These are phyloP conservation scores for Thinopyrum elongatum DNA, from an alignment of 176 grass and related monocot genomes.

Conservation along the genomic window DNA sequence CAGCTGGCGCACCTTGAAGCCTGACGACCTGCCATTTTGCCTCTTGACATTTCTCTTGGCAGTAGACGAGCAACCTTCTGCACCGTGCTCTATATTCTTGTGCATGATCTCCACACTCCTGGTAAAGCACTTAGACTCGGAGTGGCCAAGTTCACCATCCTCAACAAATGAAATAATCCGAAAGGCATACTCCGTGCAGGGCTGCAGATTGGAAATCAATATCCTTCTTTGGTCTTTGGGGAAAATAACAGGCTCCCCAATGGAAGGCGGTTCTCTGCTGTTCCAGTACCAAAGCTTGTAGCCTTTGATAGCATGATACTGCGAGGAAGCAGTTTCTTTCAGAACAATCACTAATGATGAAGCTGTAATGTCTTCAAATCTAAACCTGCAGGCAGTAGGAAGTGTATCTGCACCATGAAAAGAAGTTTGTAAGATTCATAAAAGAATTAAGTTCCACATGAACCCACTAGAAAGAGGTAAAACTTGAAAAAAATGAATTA, in stretches of 20 bases:
- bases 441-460: conserved; percentile 23
- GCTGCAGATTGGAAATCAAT: conserved; percentile 79
- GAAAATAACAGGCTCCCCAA: conserved; percentile 58
- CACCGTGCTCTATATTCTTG: conserved; percentile 48
- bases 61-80: conserved; percentile 56
- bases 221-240: conserved; percentile 86
- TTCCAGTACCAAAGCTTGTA: conserved; percentile 99
- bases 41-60: conserved; percentile 53
- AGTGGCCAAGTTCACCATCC: conserved; percentile 85
- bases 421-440: conserved; percentile 32
- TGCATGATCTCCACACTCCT: conserved; percentile 84
- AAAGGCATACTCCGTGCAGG: conserved; percentile 89
- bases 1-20: conserved; percentile 80
- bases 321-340: conserved; percentile 63
- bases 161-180: conserved; percentile 90
- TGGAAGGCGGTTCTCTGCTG: conserved; percentile 51
- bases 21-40: conserved; percentile 39
- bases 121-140: conserved; percentile 86
- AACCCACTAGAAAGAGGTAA: conserved; percentile 19
- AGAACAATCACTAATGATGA: conserved; percentile 80
- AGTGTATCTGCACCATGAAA: conserved; percentile 68
- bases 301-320: conserved; percentile 56
- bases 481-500: conserved; percentile 27
- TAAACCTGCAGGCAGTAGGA: conserved; percentile 90
- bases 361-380: conserved; percentile 82